These are phyloP conservation scores for Nannizziopsis barbatae DNA, from an alignment of 2,329 filamentous ascomycete genomes.

Conservation along the genomic window DNA sequence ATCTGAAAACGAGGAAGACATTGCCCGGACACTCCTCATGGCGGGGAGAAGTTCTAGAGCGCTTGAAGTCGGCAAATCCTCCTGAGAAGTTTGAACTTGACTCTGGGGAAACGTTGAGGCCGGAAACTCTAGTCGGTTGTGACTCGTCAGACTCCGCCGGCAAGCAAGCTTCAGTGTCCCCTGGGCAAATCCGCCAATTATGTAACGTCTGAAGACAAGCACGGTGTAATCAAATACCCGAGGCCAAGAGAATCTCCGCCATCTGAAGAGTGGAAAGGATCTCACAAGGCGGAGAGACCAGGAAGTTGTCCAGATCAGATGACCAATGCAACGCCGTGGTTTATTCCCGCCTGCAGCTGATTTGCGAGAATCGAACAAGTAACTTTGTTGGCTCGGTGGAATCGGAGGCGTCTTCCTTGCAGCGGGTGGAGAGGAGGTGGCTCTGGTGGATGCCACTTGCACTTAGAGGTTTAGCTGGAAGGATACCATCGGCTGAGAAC, in stretches of 20 bases:
- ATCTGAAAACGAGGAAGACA: constrained; percentile 6
- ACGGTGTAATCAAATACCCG: constrained; percentile 4
- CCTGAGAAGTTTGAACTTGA: neutral
- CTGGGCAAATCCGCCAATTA: constrained; percentile 9
- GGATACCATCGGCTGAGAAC: constrained; percentile 7
- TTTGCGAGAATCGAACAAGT: neutral
- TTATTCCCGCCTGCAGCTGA: constrained; percentile 5
- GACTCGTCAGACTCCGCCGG: constrained; percentile 1
- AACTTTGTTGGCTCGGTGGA: neutral
- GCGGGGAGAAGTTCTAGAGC: constrained; percentile 1
- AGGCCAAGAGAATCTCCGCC: constrained; percentile 7
- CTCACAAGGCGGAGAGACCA: neutral
- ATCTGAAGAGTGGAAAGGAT: neutral
- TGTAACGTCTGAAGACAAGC: neutral
- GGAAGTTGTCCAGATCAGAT: constrained; percentile 5
- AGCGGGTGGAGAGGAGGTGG: constrained; percentile 7
- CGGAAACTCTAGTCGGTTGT: neutral
- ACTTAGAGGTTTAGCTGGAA: constrained; percentile 13
- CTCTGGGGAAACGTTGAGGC: neutral
- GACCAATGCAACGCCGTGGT: constrained; percentile 6
- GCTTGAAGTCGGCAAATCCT: constrained; percentile 3
- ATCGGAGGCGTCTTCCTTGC: constrained; percentile 4
- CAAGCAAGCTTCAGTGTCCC: neutral
- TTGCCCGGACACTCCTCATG: constrained; percentile 6
- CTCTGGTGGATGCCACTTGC: constrained; percentile 7